Conservation (phyloP, 1,139 yeast genomes). For the Spencermartinsiella ligniputridi region DNA sequence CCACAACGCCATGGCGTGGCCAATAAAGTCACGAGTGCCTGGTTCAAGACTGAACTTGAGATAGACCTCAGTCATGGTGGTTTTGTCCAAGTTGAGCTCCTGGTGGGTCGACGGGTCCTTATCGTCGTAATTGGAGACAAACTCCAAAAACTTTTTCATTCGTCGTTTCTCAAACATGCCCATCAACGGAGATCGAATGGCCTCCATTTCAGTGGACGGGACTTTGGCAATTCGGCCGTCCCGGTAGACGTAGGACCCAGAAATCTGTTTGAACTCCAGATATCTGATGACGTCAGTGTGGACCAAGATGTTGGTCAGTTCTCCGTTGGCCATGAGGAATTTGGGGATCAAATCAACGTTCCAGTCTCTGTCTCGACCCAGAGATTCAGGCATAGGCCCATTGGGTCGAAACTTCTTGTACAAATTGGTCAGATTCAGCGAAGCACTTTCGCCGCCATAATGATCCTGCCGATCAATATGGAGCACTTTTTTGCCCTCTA, state of each 20-base stretch:
- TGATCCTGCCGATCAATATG: constrained; percentile 97
- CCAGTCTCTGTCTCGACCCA: constrained; percentile 97
- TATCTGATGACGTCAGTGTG: constrained; percentile 95
- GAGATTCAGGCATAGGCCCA: constrained; percentile 52
- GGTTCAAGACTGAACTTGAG: constrained; percentile 85
- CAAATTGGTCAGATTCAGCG: constrained; percentile 52
- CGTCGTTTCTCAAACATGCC: constrained; percentile 95
- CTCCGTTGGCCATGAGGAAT: constrained; percentile 97
- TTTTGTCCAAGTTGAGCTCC: constrained; percentile 73
- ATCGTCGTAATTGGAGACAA: constrained; percentile 77
- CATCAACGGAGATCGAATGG: constrained; percentile 86
- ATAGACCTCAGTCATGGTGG: constrained; percentile 90
- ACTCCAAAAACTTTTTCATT: constrained; percentile 87
- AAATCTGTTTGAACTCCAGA: constrained; percentile 91
- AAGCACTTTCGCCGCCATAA: constrained; percentile 81
- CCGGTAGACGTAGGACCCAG: constrained; percentile 91
- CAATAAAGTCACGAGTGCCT: constrained; percentile 94
- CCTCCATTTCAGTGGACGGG: constrained; percentile 89
- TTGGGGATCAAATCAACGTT: constrained; percentile 96
- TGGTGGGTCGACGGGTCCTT: constrained; percentile 78
- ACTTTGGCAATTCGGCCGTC: constrained; percentile 91
- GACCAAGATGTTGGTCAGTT: constrained; percentile 87
- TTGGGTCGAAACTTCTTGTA: constrained; percentile 42
- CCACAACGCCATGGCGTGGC: constrained; percentile 98
- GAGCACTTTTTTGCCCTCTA: constrained; percentile 93